Evolutionary conservation across 441 rosid genomes (phyloP).

Genomic region (Pelargonium cotyledonis): DNA sequence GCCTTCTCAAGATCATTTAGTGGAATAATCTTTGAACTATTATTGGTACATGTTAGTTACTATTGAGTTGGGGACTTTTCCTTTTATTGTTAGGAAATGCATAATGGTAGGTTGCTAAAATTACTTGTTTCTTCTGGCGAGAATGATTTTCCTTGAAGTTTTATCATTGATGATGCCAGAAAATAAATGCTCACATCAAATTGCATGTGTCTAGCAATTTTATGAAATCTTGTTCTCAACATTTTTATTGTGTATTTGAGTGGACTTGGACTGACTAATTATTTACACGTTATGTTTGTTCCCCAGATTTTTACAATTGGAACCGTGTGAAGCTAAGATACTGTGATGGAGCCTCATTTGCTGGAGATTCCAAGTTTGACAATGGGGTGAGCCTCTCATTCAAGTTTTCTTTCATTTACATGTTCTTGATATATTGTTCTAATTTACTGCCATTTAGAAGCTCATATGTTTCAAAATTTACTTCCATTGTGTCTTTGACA

Average conservation of each 20-base stretch:
- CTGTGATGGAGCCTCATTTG: slow-evolving; percentile 72
- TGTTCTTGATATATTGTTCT: neutral
- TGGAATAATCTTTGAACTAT: too few relatives aligned
- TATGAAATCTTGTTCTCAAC: neutral
- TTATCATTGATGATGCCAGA: neutral
- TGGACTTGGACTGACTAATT: neutral
- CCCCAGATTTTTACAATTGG: slow-evolving; percentile 70
- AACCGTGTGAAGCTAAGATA: slow-evolving; percentile 66
- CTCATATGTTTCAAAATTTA: neutral
- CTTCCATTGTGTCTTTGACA: neutral
- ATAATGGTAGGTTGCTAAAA: too few relatives aligned
- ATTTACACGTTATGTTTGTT: slow-evolving; percentile 5
- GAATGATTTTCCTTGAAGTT: too few relatives aligned
- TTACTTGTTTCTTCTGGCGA: too few relatives aligned
- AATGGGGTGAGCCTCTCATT: slow-evolving; percentile 52
- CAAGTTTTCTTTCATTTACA: neutral
- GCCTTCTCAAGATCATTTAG: too few relatives aligned
- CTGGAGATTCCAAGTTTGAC: slow-evolving; percentile 44
- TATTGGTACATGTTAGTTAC: too few relatives aligned
- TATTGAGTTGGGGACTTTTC: too few relatives aligned
- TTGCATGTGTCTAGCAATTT: neutral
- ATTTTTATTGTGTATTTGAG: neutral
- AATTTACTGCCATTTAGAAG: neutral
- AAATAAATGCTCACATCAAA: neutral
- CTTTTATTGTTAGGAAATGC: too few relatives aligned